A percentile compares a stretch with the other conserved stretches of the same genome.
Evolutionary conservation across 768 basidiomycete species (phyloP).

Genomic region (Guyanaporus albipodus): DNA sequence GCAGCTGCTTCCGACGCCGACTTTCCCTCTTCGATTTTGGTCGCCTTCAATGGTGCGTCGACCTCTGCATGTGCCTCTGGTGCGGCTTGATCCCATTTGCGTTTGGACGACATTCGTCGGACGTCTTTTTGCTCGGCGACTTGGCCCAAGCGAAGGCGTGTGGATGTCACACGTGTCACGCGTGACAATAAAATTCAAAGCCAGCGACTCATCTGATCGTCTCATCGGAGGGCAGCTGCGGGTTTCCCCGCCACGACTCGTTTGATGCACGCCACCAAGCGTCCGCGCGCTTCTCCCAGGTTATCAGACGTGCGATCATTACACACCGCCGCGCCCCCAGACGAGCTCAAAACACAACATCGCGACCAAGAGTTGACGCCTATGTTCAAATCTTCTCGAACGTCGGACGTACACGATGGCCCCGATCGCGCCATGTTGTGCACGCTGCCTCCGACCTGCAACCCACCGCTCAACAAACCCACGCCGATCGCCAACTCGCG

Average conservation of each 20-base stretch:
- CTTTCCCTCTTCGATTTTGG: conserved; percentile 48
- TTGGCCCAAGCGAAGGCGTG: not conserved
- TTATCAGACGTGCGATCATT: conserved; percentile 35
- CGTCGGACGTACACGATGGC: conserved; percentile 15
- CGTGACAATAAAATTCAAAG: conserved; percentile 18
- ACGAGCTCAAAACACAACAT: not conserved
- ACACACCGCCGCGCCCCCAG: conserved; percentile 20
- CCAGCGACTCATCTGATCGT: too few species aligned
- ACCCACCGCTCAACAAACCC: conserved; percentile 47
- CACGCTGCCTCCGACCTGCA: conserved; percentile 81
- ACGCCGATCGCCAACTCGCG: conserved; percentile 61
- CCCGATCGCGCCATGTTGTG: conserved; percentile 51
- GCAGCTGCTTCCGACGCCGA: conserved; percentile 58
- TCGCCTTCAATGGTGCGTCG: conserved; percentile 40
- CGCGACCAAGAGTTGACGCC: conserved; percentile 22
- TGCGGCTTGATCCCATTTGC: conserved; percentile 77
- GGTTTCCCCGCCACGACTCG: not conserved
- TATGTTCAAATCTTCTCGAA: conserved; percentile 34
- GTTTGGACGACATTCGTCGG: conserved; percentile 58
- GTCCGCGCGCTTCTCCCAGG: conserved; percentile 27
- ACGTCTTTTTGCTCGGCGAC: too few species aligned
- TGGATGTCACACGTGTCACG: conserved; percentile 15
- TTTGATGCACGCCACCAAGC: conserved; percentile 30
- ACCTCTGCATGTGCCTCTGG: conserved; percentile 42
- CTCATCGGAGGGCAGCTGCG: too few species aligned